Evolutionary conservation across 1,284 basidiomycete species (phyloP).

Genomic region (Schizopora paradoxa): DNA sequence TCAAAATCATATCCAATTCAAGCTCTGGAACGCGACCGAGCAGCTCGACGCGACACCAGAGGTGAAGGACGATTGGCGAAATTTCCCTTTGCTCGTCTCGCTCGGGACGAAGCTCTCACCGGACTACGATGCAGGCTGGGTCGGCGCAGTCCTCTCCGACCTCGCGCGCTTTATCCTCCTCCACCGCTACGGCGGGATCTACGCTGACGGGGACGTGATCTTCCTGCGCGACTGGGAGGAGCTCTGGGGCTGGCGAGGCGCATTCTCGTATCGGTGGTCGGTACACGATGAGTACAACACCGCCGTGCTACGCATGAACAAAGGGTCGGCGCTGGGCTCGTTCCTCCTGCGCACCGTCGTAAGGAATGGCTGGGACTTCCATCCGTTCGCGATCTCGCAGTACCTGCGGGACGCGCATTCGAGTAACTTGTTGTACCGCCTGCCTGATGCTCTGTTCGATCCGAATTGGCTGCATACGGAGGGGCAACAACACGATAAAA

Average conservation of each 20-base stretch:
- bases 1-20: constrained; percentile 77
- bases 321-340: constrained; percentile 72
- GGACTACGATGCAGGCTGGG: constrained; percentile 59
- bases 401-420: constrained; percentile 77
- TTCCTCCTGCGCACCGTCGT: constrained; percentile 84
- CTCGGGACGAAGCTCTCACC: constrained; percentile 69
- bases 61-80: constrained; percentile 73
- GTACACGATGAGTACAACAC: constrained; percentile 81
- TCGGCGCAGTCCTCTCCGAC: constrained; percentile 81
- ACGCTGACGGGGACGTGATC: constrained; percentile 84
- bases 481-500: constrained; percentile 74
- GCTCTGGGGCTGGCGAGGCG: constrained; percentile 82
- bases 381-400: constrained; percentile 78
- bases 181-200: constrained; percentile 82
- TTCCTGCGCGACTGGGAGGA: constrained; percentile 91
- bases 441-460: constrained; percentile 85
- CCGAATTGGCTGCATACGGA: constrained; percentile 85
- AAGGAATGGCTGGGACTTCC: constrained; percentile 81
- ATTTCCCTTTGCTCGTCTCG: constrained; percentile 61
- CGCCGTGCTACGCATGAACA: constrained; percentile 80
- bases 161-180: constrained; percentile 85
- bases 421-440: constrained; percentile 64
- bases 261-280: constrained; percentile 85
- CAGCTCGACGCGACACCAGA: constrained; percentile 79
- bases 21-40: constrained; percentile 88